These are phyloP conservation scores for Lactarius quietus DNA, from an alignment of 768 basidiomycete genomes.

Conservation along the genomic window DNA sequence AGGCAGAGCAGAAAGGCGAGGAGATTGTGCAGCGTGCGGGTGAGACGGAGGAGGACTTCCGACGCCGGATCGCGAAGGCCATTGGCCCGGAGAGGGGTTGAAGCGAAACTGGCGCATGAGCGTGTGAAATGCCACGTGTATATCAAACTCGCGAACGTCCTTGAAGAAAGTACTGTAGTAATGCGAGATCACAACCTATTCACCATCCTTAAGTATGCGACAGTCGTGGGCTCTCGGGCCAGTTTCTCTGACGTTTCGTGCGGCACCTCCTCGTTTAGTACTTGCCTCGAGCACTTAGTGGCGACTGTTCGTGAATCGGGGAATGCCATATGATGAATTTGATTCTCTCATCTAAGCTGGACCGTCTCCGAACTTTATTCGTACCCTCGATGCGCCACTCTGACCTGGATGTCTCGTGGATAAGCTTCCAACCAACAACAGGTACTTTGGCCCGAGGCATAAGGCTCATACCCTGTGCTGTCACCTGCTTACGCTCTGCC, in stretches of 20 bases:
- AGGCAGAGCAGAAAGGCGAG: slow-evolving; percentile 20
- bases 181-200: not conserved
- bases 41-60: slow-evolving; percentile 25
- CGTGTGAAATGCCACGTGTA: not conserved
- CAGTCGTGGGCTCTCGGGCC: not conserved
- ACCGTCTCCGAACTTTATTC: too few species aligned
- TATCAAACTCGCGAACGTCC: not conserved
- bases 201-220: not conserved
- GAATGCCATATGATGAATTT: too few species aligned
- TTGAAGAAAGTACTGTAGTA: not conserved
- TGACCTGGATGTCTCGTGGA: too few species aligned
- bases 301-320: not conserved
- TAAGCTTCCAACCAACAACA: too few species aligned
- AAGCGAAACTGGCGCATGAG: not conserved
- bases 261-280: too few species aligned
- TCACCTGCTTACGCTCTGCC: too few species aligned
- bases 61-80: slow-evolving; percentile 18
- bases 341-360: too few species aligned
- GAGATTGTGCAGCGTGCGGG: slow-evolving; percentile 16
- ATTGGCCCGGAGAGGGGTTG: not conserved
- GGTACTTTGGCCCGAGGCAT: too few species aligned
- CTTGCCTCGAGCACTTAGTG: not conserved
- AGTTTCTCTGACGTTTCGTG: not conserved
- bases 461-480: too few species aligned
- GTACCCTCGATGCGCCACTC: too few species aligned